Base-by-base conservation (phyloP, 208 protist genomes). In the Trypanosoma rangeli region DNA sequence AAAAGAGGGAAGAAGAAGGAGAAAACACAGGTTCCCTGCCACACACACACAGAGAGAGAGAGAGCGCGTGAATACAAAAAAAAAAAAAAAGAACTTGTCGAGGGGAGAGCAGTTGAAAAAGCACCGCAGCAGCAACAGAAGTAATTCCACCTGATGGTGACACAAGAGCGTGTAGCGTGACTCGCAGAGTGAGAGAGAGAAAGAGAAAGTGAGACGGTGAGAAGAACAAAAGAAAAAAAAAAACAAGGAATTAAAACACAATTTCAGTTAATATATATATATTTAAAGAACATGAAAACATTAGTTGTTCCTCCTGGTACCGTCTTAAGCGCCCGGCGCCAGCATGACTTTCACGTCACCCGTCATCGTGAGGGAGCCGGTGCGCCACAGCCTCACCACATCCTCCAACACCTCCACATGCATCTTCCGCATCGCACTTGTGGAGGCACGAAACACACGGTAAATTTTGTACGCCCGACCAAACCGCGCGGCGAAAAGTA, bases 401-500 rank as follows among this genome's bases (percentile, higher is more conserved):
- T 96, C 88, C 3, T 73, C 33, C 61, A 89, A 79, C 1, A 89
- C 73, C 22, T 80, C 66, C 13, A 87, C 63, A 10, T 76, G 74
- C 85, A 92, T 92, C 42, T 72, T 53, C 4, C 73, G 63, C 57
- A 79, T 67, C 13, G 50, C 60, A 37, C 79, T 80, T 1, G 84
- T 82, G 4, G 85, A 87, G n/a, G 87, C 90, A 16, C 78, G 68
- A 55, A 90, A 93, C 8, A 96, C 91, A 24, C 91, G 86, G 68
- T 90, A 87, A 13, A 96, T 73, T 56, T 78, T 83, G 61, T 88
- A 96, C 0, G 74, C 69, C 18, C 48, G 55, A 1, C 91, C 91
- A 63, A 87, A 93, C 10, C 85, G 79, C 0, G 91, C 91, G 1
- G 88, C 88, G n/a, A 89, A 84, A 18, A 96, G 67, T 13, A 96